Evolutionary conservation across 2,329 filamentous ascomycete genomes (phyloP), one percentile per base, ranked within the genome.

Genomic region (Rugonectria rugulosa): DNA sequence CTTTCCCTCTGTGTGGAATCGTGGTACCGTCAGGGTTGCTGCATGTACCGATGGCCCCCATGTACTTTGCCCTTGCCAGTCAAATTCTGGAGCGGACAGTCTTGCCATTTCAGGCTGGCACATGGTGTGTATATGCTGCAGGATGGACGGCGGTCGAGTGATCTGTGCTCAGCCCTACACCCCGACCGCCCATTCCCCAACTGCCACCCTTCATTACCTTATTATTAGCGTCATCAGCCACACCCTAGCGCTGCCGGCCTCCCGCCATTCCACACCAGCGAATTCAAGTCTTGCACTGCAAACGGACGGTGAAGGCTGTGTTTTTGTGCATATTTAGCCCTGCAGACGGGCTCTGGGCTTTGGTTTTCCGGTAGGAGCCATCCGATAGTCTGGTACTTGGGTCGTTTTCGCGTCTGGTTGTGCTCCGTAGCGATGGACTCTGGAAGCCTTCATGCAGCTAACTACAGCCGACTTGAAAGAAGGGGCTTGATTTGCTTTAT

Each of bases 151-250:
- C n/a, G n/a, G n/a, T n/a, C n/a, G n/a, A n/a, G n/a, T n/a, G 52
- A 60, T 49, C 64, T 55, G 59, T 66, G 66, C 66, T 68, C 66
- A 68, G 66, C 66, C 66, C 66, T 68, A 68, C 58, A 61, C 55
- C 53, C 56, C 62, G 56, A 56, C 53, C n/a, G 45, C 53, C 46
- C 41, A 29, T 44, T 53, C 29, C 55, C 45, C 47, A 60, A 64
- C 66, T 67, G 53, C 53, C 46, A 62, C 54, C 59, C 55, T 56
- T 45, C 44, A 47, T 38, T 48, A 55, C 52, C 52, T 56, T 63
- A 65, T 58, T 58, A 55, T 63, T 65, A 68, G 63, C 56, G 63
- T 61, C 61, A 57, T 63, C 50, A 65, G 66, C 63, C 61, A 68
- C 66, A 64, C 50, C 63, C 66, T 68, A 64, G 60, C 60, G 57